Evolutionary conservation across 2,329 filamentous ascomycete genomes (phyloP).

Genomic region (Alternaria hordeiaustralica): DNA sequence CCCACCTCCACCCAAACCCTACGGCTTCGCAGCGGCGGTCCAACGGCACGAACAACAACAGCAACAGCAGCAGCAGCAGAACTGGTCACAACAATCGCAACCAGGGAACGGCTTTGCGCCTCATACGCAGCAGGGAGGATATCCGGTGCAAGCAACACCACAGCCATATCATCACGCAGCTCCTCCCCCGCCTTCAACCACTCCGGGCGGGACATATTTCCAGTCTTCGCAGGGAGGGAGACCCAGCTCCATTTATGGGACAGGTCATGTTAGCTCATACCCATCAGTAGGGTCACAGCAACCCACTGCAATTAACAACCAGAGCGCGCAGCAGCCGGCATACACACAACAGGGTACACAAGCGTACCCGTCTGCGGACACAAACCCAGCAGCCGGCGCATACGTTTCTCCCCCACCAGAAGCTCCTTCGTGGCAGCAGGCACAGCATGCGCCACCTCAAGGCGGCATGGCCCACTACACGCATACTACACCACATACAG

Average conservation of each 20-base stretch:
- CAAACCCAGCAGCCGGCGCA: constrained; percentile 44
- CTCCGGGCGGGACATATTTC: constrained; percentile 42
- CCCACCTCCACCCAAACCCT: constrained; percentile 47
- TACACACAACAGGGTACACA: constrained; percentile 44
- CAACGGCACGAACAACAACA: constrained; percentile 29
- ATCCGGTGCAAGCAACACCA: constrained; percentile 22
- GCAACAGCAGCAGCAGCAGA: constrained; percentile 19
- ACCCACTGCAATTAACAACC: constrained; percentile 33
- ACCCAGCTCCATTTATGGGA: constrained; percentile 40
- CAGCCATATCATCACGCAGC: constrained; percentile 37
- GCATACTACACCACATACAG: constrained; percentile 38
- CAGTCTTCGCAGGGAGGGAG: constrained; percentile 33
- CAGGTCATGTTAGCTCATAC: constrained; percentile 25
- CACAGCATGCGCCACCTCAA: constrained; percentile 44
- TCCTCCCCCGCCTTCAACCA: constrained; percentile 38
- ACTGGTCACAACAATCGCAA: constrained; percentile 29
- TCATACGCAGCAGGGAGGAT: constrained; percentile 36
- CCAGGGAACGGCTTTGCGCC: constrained; percentile 24
- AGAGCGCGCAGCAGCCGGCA: constrained; percentile 42
- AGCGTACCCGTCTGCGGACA: constrained; percentile 43
- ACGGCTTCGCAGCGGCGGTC: constrained; percentile 38
- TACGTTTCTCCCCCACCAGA: constrained; percentile 47
- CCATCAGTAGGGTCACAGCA: constrained; percentile 15
- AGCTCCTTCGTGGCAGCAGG: constrained; percentile 46
- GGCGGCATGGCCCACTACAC: constrained; percentile 39